Base-by-base conservation (phyloP, 1,139 yeast species). In the Geotrichum candidum region DNA sequence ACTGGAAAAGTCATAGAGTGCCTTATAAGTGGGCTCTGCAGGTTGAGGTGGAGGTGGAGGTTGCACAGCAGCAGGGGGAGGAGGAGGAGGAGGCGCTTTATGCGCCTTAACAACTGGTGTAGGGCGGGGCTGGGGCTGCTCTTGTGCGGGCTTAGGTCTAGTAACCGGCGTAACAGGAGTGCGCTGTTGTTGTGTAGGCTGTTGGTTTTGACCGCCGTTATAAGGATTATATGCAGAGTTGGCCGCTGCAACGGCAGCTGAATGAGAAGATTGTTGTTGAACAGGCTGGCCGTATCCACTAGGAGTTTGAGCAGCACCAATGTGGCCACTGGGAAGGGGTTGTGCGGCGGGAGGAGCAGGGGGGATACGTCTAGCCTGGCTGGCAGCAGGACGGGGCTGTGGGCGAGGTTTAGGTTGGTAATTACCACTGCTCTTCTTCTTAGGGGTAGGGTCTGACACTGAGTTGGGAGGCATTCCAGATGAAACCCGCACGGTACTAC, bases 1-100 rank as follows among this genome's bases (percentile, higher is more conserved):
- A 15, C 97, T 97, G 45, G 86, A 87, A 74, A 89, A 95, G 68
- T 91, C 97, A 72, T 88, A 95, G 63, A 91, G 84, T 0, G 96
- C 99, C 69, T 85, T 86, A 73, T 81, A 95, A 1, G 89, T 86
- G 35, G 97, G 97, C 70, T 79, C 53, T 5, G 60, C 33, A 13
- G 56, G 60, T 2, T 57, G n/a, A 10, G 52, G 54, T 18, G 58
- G 55, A 13, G 51, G 51, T 6, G 35, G 48, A n/a, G 56, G n/a
- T 25, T 51, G 45, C 22, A 52, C 45, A 25, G 61, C 38, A n/a
- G 51, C 58, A 45, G 54, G 61, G 23, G 53, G 35, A 51, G 55
- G 51, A 35, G 51, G 50, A 23, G 70, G 53, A 15, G 57, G 53
- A 18, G 51, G 46, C 7, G 35, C 33, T 15, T 51, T 23, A 45